Base-by-base conservation (phyloP, 2,329 filamentous ascomycete species). In the Pseudogymnoascus sp. region DNA sequence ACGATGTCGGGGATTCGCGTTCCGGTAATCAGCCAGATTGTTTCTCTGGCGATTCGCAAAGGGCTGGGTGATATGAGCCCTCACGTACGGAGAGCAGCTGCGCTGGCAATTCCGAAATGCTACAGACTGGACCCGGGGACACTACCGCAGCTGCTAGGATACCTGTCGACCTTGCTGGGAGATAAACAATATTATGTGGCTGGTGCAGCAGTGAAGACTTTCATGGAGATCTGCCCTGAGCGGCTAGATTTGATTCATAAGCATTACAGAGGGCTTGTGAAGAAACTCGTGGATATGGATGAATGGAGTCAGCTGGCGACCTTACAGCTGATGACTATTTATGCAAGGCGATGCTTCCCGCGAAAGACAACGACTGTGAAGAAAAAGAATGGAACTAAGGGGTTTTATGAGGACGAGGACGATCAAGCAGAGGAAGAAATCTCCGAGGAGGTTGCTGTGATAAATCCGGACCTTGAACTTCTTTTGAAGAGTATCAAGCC, bases 1-100 rank as follows among this genome's bases (percentile, higher is more conserved):
- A 96, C 95, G 68, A 99, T 99, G 93, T 96, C 93, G 0, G 92
- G 92, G 11, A 98, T 99, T 68, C 85, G 90, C n/a, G 93, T 99
- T 0, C 93, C 95, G 0, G 93, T 97, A 62, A 99, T 99, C 76
- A 96, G 91, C 71, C 95, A 98, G 78, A 98, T 99, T 68, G 93
- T 99, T 14, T 93, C 91, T 14, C 79, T 99, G 65, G 95, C 92
- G 3, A 97, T 99, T 78, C 97, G 97, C 76, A 92, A 95, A 72
- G 95, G 95, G 4, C 86, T 87, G 21, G 92, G 87, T 37, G 95
- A 99, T 75, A 96, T 99, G 90, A 96, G 92, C 71, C 90, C 95
- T 0, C 87, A 92, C 70, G 95, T 99, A 61, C 87, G 95, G 68
- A 96, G 95, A 73, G 92, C 93, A 0, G 95, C 95, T 14, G 95